Percentiles rank a stretch among this genome's conserved stretches.
phyloP scores from a whole-genome alignment of 2,329 filamentous ascomycete genomes.

The Penicillium rolfsii region DNA sequence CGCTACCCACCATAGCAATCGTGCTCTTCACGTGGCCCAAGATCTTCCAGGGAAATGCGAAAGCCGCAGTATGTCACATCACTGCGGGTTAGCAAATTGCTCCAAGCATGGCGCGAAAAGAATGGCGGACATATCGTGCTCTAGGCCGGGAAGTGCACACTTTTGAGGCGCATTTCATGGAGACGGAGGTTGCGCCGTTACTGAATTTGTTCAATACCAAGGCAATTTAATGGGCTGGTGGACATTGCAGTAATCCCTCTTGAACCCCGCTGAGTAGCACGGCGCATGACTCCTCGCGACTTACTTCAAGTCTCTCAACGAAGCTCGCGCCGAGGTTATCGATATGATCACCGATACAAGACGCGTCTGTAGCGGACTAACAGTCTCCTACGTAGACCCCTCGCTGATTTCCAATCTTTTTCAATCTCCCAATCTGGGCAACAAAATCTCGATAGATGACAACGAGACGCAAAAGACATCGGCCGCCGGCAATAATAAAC shows the following conservation, averaged over 20 bases:
- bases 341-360: slow-evolving; percentile 21
- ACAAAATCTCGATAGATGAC: slow-evolving; percentile 11
- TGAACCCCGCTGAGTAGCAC: slow-evolving; percentile 3
- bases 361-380: slow-evolving; percentile 9
- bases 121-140: neutral
- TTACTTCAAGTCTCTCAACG: slow-evolving; percentile 17
- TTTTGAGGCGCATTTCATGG: slow-evolving; percentile 20
- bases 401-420: too few relatives aligned
- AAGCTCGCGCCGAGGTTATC: slow-evolving; percentile 18
- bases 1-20: slow-evolving; percentile 56
- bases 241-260: slow-evolving; percentile 10
- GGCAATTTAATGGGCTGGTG: slow-evolving; percentile 9
- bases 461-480: slow-evolving; percentile 16
- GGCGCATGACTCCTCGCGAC: slow-evolving; percentile 11
- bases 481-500: slow-evolving; percentile 7
- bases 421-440: slow-evolving; percentile 3
- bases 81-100: slow-evolving; percentile 19
- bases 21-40: slow-evolving; percentile 71
- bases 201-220: slow-evolving; percentile 23
- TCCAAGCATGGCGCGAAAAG: slow-evolving; percentile 20
- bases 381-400: too few relatives aligned
- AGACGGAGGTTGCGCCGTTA: slow-evolving; percentile 25
- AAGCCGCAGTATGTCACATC: slow-evolving; percentile 29
- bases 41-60: slow-evolving; percentile 34
- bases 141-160: slow-evolving; percentile 9